Conservation (phyloP, 1,284 basidiomycete genomes). For the Ganoderma sinense region DNA sequence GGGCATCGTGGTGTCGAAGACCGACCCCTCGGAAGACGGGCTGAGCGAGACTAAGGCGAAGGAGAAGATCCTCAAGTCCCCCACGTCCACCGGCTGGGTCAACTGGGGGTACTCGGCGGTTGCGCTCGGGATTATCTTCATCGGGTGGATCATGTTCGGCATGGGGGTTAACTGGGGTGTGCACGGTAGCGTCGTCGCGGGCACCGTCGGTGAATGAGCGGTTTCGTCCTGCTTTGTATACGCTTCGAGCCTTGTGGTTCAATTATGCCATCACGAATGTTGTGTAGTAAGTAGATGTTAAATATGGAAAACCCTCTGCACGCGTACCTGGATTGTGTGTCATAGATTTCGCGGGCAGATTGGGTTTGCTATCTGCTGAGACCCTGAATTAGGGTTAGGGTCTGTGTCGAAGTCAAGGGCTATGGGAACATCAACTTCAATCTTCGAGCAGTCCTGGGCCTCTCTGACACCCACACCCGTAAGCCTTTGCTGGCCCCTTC, state of each 20-base stretch:
- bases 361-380: background rate
- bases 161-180: constrained; percentile 54
- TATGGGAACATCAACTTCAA: background rate
- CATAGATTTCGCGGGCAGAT: background rate
- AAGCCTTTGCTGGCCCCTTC: too few relatives aligned
- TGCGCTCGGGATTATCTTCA: constrained; percentile 43
- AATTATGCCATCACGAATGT: background rate
- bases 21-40: constrained; percentile 32
- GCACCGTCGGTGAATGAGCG: constrained; percentile 47
- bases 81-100: constrained; percentile 30
- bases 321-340: background rate
- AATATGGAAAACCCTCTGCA: background rate
- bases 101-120: constrained; percentile 40
- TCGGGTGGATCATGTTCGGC: constrained; percentile 56
- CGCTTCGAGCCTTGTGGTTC: background rate
- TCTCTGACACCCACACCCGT: background rate
- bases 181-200: constrained; percentile 48
- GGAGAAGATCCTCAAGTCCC: constrained; percentile 45
- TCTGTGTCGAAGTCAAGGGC: too few relatives aligned
- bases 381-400: background rate
- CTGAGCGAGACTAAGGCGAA: constrained; percentile 33
- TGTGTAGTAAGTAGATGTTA: background rate
- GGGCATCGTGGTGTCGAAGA: constrained; percentile 33
- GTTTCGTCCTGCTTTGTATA: background rate
- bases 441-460: background rate